These are phyloP conservation scores for Myxozyma neglecta DNA, from an alignment of 805 yeast genomes.

Conservation along the genomic window DNA sequence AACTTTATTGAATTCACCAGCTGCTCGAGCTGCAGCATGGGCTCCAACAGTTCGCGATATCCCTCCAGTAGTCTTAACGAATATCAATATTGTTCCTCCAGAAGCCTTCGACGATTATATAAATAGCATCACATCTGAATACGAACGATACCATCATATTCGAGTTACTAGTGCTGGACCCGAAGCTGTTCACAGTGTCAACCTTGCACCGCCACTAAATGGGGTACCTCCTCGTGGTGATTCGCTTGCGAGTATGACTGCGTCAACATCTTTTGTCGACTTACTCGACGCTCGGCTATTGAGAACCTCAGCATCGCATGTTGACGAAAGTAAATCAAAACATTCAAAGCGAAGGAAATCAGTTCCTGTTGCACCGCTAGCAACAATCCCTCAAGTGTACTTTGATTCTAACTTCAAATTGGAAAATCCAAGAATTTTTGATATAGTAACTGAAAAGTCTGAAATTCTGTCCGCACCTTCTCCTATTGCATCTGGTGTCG, in stretches of 20 bases:
- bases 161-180: neutral
- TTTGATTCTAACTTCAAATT: conserved; percentile 68
- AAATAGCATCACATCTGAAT: conserved; percentile 47
- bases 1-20: conserved; percentile 24
- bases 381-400: conserved; percentile 66
- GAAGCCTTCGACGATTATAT: conserved; percentile 49
- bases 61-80: conserved; percentile 71
- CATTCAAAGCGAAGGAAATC: conserved; percentile 7
- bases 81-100: conserved; percentile 49
- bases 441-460: conserved; percentile 64
- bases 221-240: conserved; percentile 17
- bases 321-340: neutral
- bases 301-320: neutral
- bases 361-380: conserved; percentile 37
- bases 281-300: conserved; percentile 11
- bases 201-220: neutral
- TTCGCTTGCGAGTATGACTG: conserved; percentile 8
- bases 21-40: conserved; percentile 12
- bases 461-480: conserved; percentile 41
- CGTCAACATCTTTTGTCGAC: conserved; percentile 13
- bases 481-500: conserved; percentile 25
- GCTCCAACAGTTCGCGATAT: conserved; percentile 79
- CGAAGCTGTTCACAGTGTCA: neutral
- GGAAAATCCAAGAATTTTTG: conserved; percentile 85
- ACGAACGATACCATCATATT: conserved; percentile 36